Evolutionary conservation across 768 basidiomycete genomes (phyloP).

Genomic region (Leucosporidium scottii): DNA sequence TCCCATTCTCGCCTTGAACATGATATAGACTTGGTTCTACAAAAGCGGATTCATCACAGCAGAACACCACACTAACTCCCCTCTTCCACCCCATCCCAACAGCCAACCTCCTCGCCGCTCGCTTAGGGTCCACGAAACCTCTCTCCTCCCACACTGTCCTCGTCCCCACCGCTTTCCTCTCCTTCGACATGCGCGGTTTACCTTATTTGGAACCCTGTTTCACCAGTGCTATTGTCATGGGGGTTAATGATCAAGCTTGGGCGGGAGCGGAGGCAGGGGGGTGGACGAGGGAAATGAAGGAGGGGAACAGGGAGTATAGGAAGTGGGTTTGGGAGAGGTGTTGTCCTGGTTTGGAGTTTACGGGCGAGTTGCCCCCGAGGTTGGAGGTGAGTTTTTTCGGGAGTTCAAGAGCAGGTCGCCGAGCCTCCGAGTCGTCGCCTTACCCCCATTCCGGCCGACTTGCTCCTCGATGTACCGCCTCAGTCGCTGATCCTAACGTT

Average conservation of each 20-base stretch:
- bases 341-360: constrained; percentile 11
- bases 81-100: neutral
- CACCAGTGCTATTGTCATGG: constrained; percentile 12
- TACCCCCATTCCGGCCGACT: too few relatives aligned
- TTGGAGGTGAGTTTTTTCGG: constrained; percentile 14
- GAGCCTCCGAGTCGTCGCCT: accelerated
- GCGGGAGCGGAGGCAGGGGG: neutral
- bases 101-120: constrained; percentile 2
- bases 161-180: constrained; percentile 7
- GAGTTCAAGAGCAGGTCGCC: too few relatives aligned
- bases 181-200: constrained; percentile 20
- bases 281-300: neutral
- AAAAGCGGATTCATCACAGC: neutral
- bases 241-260: constrained; percentile 7
- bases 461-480: too few relatives aligned
- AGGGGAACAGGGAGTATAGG: constrained; percentile 11
- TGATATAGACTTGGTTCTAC: too few relatives aligned
- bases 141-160: constrained; percentile 6
- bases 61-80: neutral
- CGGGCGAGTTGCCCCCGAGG: constrained; percentile 11
- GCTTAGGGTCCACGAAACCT: neutral
- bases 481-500: too few relatives aligned
- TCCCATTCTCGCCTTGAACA: too few relatives aligned
- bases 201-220: constrained; percentile 21
- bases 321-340: constrained; percentile 14